phyloP scores from a whole-genome alignment of 1,284 basidiomycete genomes.

The Leccinum holopus region DNA sequence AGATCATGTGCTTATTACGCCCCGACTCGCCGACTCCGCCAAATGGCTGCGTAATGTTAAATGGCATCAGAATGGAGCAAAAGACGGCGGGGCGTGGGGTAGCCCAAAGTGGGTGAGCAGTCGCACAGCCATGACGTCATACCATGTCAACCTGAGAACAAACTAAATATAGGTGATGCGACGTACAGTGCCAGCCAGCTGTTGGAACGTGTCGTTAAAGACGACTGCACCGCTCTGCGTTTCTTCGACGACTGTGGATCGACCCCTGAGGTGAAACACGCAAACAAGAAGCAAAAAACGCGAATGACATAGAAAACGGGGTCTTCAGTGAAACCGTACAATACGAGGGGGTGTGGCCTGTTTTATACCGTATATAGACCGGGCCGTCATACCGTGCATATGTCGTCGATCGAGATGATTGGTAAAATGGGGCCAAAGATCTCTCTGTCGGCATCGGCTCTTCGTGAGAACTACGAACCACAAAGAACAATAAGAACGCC shows the following conservation, averaged over 20 bases:
- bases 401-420: conserved; percentile 56
- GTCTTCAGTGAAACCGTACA: conserved; percentile 36
- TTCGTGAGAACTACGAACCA: neutral
- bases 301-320: conserved; percentile 13
- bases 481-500: neutral
- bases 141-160: neutral
- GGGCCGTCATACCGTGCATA: conserved; percentile 39
- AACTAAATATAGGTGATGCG: neutral
- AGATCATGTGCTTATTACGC: conserved; percentile 38
- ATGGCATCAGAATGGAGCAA: neutral
- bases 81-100: neutral
- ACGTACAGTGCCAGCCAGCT: conserved; percentile 35
- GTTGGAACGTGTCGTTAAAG: conserved; percentile 54
- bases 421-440: conserved; percentile 70
- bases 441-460: conserved; percentile 41
- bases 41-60: conserved; percentile 19
- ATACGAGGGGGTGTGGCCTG: conserved; percentile 29
- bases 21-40: conserved; percentile 44
- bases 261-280: conserved; percentile 1
- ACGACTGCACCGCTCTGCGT: conserved; percentile 52
- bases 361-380: neutral
- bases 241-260: conserved; percentile 41
- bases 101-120: conserved; percentile 3
- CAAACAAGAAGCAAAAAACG: neutral
- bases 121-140: conserved; percentile 13